These are phyloP conservation scores for Berberis thunbergii DNA, from an alignment of 164 flowering plant genomes.

Conservation along the genomic window DNA sequence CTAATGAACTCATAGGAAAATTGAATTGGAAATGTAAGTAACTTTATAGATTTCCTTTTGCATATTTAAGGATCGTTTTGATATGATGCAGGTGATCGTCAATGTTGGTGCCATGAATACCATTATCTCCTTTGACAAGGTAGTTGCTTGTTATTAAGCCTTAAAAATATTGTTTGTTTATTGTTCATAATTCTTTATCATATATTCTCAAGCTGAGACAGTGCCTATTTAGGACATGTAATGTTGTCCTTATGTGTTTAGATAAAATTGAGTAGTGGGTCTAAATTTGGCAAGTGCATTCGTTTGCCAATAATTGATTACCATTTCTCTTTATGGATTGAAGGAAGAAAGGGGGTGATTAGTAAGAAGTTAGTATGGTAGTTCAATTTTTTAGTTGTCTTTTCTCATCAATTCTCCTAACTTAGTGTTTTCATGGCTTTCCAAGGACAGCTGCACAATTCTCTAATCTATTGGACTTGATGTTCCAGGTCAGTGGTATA, in stretches of 20 bases:
- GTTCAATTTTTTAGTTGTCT: no score
- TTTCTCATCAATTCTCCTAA: no score
- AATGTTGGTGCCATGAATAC: conserved; percentile 66
- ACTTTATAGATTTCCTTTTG: neutral
- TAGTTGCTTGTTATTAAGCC: conserved; percentile 10
- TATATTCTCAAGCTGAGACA: neutral
- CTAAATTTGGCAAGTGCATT: no score
- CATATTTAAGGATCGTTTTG: neutral
- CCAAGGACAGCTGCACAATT: conserved; percentile 1
- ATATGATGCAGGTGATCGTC: conserved; percentile 64
- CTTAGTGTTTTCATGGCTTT: neutral
- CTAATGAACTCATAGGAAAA: neutral
- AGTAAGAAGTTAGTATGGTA: no score
- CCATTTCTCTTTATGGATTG: no score
- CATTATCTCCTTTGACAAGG: conserved; percentile 78
- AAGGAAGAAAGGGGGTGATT: no score
- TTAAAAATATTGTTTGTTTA: neutral
- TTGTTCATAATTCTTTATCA: neutral
- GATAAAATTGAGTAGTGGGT: no score
- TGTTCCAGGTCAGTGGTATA: conserved; percentile 75
- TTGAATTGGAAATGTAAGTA: neutral
- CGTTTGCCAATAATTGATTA: no score
- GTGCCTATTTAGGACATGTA: no score
- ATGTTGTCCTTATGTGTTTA: no score
- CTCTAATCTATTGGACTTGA: conserved; percentile 3